Base-by-base conservation (phyloP, 441 rosid species). In the Jatropha podagrica region DNA sequence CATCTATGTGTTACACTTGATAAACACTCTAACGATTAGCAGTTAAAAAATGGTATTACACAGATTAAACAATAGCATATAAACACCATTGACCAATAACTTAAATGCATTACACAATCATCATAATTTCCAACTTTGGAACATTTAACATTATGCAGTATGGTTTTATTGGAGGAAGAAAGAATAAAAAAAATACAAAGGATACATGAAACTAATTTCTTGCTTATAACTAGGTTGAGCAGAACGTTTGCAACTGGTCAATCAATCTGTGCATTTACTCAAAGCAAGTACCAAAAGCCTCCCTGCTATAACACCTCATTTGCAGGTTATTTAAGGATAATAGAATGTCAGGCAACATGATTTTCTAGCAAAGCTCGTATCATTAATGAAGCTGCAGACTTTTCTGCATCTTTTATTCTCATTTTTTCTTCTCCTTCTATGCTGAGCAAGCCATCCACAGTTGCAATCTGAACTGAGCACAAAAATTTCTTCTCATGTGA, bases 341-440 rank as follows among this genome's bases (percentile, higher is more conserved):
- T 40, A 48, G 56, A 73, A 74, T 83, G 74, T 83, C 40, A 86
- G 74, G 72, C 81, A 80, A 40, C 41, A 26, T 3, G 78, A 77
- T 42, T 80, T 44, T 44, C 81, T 13, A 78, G 83, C 52, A 91
- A 77, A 23, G 88, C 74, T 27, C 76, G 85, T 42, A 90, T 81
- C 91, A 93, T 84, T 9, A 76, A 80, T 69, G 87, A 93, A 59
- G 98, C 92, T 17, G 95, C 88, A 15, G 96, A 94, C 76, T 77
- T 86, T 77, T 92, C 90, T 37, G 96, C 92, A 65, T 88, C 88
- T 76, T 80, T 89, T 5, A 86, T 78, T 78, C 85, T 83, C 0
- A 84, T 58, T 75, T 78, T 83, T 59, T 83, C 86, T 3, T 87
- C 93, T 62, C 95, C 97, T 17, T 1, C 70, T 66, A 83, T 84